Conservation (phyloP, 192 early-diverging fungal genomes). For the Rhizoclosmatium globosum region DNA sequence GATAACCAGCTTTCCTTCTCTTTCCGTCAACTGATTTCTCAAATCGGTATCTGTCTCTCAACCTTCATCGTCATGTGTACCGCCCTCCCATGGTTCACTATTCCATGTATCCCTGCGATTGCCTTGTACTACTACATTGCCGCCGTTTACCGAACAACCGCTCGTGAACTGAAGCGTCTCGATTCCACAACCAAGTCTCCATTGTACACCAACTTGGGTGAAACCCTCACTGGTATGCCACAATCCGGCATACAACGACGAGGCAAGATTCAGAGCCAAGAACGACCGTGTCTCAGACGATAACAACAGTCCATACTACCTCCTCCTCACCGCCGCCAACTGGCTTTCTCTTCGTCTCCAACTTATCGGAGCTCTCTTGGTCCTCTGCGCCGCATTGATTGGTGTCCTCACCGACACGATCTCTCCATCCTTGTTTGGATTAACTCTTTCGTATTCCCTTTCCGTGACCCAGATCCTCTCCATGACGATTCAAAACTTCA, state of each 20-base stretch:
- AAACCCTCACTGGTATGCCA: slow-evolving; percentile 82
- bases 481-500: slow-evolving; percentile 81
- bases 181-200: slow-evolving; percentile 49
- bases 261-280: slow-evolving; percentile 74
- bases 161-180: slow-evolving; percentile 51
- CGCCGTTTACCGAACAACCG: slow-evolving; percentile 42
- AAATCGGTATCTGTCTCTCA: slow-evolving; percentile 54
- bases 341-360: slow-evolving; percentile 81
- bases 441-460: slow-evolving; percentile 79
- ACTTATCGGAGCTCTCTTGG: slow-evolving; percentile 74
- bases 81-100: slow-evolving; percentile 57
- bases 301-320: slow-evolving; percentile 83
- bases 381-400: slow-evolving; percentile 79
- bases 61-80: slow-evolving; percentile 68
- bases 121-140: slow-evolving; percentile 42
- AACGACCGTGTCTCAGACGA: slow-evolving; percentile 75
- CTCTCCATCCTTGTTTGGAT: slow-evolving; percentile 75
- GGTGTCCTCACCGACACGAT: slow-evolving; percentile 65
- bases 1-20: slow-evolving; percentile 69
- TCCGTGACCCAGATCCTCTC: slow-evolving; percentile 81
- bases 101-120: slow-evolving; percentile 29
- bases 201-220: slow-evolving; percentile 79
- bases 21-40: slow-evolving; percentile 63
- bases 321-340: slow-evolving; percentile 75
- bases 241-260: slow-evolving; percentile 87